These are phyloP conservation scores for Blakeslea trispora DNA, from an alignment of 371 early-diverging fungal species.

Conservation along the genomic window DNA sequence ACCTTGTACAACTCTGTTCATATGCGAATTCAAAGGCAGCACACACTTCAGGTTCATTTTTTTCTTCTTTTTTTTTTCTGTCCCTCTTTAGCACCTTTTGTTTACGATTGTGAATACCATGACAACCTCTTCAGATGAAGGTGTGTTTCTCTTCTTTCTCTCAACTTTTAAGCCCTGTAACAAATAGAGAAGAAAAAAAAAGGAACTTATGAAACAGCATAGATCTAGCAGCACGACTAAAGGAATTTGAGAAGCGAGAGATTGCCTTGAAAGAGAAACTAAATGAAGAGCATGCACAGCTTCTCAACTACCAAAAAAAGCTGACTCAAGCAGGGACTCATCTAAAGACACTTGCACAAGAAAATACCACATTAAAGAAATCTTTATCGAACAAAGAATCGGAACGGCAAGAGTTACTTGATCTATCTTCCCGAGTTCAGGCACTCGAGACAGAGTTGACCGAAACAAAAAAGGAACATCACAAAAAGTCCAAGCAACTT, in stretches of 20 bases:
- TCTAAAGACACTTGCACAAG: constrained; percentile 46
- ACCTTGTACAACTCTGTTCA: too few relatives aligned
- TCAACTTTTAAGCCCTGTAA: too few relatives aligned
- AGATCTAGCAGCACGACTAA: constrained; percentile 5
- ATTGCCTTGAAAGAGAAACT: constrained; percentile 13
- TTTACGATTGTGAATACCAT: too few relatives aligned
- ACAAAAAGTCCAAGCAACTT: constrained; percentile 21
- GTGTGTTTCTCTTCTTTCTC: too few relatives aligned
- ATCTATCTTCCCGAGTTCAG: not conserved
- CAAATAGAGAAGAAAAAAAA: too few relatives aligned
- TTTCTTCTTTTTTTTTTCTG: too few relatives aligned
- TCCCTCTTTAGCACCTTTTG: too few relatives aligned
- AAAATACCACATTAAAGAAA: constrained; percentile 36
- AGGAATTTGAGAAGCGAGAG: constrained; percentile 21
- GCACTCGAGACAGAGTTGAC: constrained; percentile 11
- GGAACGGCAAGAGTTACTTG: constrained; percentile 5
- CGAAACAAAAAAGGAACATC: constrained; percentile 16
- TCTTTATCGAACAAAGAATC: constrained; percentile 11
- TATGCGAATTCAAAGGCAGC: too few relatives aligned
- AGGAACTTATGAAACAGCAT: too few relatives aligned
- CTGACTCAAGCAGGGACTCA: constrained; percentile 50
- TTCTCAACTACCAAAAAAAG: constrained; percentile 36
- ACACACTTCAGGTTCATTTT: too few relatives aligned
- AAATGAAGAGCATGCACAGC: constrained; percentile 29
- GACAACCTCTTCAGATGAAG: too few relatives aligned